These are phyloP conservation scores for Claviceps pazoutovae DNA, from an alignment of 2,329 filamentous ascomycete genomes.

Conservation along the genomic window DNA sequence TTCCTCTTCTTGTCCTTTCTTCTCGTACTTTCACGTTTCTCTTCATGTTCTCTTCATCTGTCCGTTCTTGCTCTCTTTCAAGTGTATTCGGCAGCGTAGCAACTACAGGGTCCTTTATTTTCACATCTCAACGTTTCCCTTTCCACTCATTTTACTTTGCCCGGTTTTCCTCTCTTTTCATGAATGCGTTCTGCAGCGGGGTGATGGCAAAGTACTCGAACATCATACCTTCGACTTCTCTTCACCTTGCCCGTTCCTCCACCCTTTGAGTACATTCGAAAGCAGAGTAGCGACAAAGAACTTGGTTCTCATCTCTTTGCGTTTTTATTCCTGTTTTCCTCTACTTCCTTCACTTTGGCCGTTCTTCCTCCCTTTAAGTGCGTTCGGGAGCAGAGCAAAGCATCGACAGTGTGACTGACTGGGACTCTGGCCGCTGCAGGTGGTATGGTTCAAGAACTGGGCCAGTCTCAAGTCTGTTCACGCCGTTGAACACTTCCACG, in stretches of 20 bases:
- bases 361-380: neutral
- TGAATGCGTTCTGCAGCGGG: neutral
- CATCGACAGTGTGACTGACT: neutral
- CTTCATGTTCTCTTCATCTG: neutral
- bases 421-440: constrained; percentile 10
- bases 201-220: no score
- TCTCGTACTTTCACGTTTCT: neutral
- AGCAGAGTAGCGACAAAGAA: no score
- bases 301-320: neutral
- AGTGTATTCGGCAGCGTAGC: no score
- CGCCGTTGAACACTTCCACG: constrained; percentile 85
- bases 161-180: neutral
- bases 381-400: neutral
- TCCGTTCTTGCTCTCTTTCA: neutral
- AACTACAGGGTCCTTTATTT: no score
- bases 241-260: neutral
- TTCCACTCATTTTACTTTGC: neutral
- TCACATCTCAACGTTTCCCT: neutral
- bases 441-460: constrained; percentile 60
- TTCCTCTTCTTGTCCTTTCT: no score
- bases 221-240: neutral
- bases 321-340: neutral
- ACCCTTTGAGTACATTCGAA: no score
- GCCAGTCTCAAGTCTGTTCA: constrained; percentile 69
- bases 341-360: neutral